Evolutionary conservation across 176 grass and related monocot species (phyloP).

Genomic region (Pharus latifolius): DNA sequence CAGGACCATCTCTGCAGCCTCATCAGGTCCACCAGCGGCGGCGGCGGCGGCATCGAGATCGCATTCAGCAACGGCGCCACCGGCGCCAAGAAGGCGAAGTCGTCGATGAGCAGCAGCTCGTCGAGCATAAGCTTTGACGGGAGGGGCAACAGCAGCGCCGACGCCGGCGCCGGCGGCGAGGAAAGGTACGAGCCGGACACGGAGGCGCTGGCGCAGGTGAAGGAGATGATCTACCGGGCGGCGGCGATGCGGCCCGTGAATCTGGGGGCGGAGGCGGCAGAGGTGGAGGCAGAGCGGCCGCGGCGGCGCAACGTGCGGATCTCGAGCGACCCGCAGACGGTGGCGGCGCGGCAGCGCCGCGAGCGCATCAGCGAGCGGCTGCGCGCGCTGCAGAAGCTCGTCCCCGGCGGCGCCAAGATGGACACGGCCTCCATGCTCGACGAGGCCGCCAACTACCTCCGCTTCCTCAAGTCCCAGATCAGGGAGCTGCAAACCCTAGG

Average conservation of each 20-base stretch:
- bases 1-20: conserved; percentile 26
- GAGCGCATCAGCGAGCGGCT: conserved; percentile 75
- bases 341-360: conserved; percentile 60
- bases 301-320: conserved; percentile 72
- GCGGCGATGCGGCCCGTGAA: conserved; percentile 61
- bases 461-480: conserved; percentile 68
- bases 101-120: conserved; percentile 14
- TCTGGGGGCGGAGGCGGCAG: conserved; percentile 22
- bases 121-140: conserved; percentile 61
- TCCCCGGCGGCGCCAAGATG: conserved; percentile 74
- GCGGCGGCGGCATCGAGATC: conserved; percentile 43
- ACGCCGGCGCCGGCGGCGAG: background rate
- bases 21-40: background rate
- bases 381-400: conserved; percentile 68
- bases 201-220: conserved; percentile 78
- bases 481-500: conserved; percentile 71
- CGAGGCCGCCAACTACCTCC: conserved; percentile 80
- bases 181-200: conserved; percentile 50
- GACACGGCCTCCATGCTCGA: conserved; percentile 92
- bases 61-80: conserved; percentile 13
- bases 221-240: conserved; percentile 78
- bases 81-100: conserved; percentile 24
- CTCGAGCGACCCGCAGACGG: conserved; percentile 73
- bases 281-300: conserved; percentile 23
- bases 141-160: background rate